Conservation (phyloP, 2,329 filamentous ascomycete species). For the Spiromastix sp. region DNA sequence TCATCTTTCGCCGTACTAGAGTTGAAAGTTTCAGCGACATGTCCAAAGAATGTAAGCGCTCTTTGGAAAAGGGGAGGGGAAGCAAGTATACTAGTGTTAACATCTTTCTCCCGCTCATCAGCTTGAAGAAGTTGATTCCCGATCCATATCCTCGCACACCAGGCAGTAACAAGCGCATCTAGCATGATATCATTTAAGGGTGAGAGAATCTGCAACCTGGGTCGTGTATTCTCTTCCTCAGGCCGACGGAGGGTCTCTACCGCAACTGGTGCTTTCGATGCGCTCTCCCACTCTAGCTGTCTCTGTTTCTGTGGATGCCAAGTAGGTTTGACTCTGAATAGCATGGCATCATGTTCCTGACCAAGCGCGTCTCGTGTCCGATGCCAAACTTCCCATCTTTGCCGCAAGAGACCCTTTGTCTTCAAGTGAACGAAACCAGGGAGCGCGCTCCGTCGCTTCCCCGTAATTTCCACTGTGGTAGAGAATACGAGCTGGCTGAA, state of each 20-base stretch:
- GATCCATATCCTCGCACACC: slow-evolving; percentile 13
- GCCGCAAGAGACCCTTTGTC: slow-evolving; percentile 5
- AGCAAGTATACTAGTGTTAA: slow-evolving; percentile 5
- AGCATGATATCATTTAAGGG: slow-evolving; percentile 9
- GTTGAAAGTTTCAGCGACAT: neutral
- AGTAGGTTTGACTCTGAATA: slow-evolving; percentile 11
- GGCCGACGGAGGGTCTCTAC: slow-evolving; percentile 8
- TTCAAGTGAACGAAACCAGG: slow-evolving; percentile 7
- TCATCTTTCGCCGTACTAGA: slow-evolving; percentile 8
- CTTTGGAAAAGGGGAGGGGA: neutral
- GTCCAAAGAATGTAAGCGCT: neutral
- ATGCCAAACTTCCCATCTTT: slow-evolving; percentile 11
- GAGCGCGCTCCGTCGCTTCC: slow-evolving; percentile 10
- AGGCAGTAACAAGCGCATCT: slow-evolving; percentile 11
- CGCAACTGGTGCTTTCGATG: slow-evolving; percentile 6
- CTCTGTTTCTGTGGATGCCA: slow-evolving; percentile 6
- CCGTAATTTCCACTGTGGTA: slow-evolving; percentile 10
- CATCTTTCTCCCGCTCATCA: slow-evolving; percentile 3
- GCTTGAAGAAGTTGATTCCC: slow-evolving; percentile 6
- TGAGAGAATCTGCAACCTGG: slow-evolving; percentile 10
- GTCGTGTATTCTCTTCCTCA: slow-evolving; percentile 1
- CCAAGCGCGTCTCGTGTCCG: too few relatives aligned
- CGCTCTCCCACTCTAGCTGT: slow-evolving; percentile 11
- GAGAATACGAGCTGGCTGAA: slow-evolving; percentile 9
- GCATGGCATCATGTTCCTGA: neutral